Conservation (phyloP, 495 filamentous ascomycete genomes). For the Lasiosphaeris hirsuta region DNA sequence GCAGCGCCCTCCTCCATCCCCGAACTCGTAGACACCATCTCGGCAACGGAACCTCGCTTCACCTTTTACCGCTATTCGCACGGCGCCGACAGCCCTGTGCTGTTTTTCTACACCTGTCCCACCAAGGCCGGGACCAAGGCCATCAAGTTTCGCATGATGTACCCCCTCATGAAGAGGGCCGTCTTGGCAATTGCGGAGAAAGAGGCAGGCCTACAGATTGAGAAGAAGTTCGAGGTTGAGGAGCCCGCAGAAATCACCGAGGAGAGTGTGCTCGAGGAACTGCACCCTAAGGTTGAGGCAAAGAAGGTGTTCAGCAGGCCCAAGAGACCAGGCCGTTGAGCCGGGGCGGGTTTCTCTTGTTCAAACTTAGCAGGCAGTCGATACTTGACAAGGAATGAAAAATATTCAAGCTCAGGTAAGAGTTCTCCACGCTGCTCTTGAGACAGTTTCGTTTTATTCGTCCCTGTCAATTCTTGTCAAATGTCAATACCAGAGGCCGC, state of each 20-base stretch:
- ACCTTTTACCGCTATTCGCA: slow-evolving; percentile 78
- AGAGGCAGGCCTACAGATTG: slow-evolving; percentile 67
- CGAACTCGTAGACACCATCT: slow-evolving; percentile 62
- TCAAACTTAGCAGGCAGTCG: neutral
- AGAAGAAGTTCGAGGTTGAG: slow-evolving; percentile 65
- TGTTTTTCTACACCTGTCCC: slow-evolving; percentile 96
- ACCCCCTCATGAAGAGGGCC: slow-evolving; percentile 75
- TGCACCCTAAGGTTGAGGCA: slow-evolving; percentile 66
- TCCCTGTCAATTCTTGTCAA: no score
- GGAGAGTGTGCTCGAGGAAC: slow-evolving; percentile 65
- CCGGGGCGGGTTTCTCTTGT: neutral
- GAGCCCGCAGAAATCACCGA: slow-evolving; percentile 76
- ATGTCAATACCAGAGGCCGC: no score
- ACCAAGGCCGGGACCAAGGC: slow-evolving; percentile 57
- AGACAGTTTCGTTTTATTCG: no score
- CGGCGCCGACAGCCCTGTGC: slow-evolving; percentile 58
- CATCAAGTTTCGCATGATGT: slow-evolving; percentile 93
- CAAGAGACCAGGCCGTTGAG: slow-evolving; percentile 71
- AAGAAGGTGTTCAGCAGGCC: slow-evolving; percentile 79
- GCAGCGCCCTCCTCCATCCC: slow-evolving; percentile 41
- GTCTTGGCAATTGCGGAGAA: slow-evolving; percentile 64
- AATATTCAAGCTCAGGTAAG: no score
- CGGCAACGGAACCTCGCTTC: slow-evolving; percentile 79
- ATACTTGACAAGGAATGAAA: neutral
- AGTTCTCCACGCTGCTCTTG: no score